Percentiles rank a stretch among this genome's conserved stretches.
These are phyloP conservation scores for Raddia distichophylla DNA, from an alignment of 176 grass and related monocot species.

Conservation along the genomic window DNA sequence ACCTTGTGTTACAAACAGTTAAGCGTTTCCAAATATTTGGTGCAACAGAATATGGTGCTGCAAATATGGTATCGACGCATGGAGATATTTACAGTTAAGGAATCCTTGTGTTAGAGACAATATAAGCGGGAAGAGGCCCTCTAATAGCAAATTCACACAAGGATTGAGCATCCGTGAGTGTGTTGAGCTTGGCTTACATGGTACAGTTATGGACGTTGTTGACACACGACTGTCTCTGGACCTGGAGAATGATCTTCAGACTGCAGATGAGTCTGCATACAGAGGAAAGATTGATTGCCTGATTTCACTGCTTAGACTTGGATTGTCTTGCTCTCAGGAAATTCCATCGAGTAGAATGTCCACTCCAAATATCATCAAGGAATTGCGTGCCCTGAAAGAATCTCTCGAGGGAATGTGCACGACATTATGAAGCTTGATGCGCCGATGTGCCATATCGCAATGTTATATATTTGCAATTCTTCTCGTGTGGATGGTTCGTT, in stretches of 20 bases:
- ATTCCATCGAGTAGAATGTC: not conserved
- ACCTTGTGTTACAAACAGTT: not conserved
- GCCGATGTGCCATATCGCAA: not conserved
- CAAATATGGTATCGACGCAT: slow-evolving; percentile 20
- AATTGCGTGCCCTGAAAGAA: not conserved
- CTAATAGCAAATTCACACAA: not conserved
- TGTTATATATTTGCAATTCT: not conserved
- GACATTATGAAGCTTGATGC: not conserved
- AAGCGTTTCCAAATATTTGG: not conserved
- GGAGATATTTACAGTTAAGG: slow-evolving; percentile 54
- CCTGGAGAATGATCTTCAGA: not conserved
- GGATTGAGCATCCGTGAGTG: slow-evolving; percentile 30
- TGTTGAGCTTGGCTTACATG: not conserved
- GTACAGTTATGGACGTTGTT: slow-evolving; percentile 2
- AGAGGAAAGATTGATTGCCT: not conserved
- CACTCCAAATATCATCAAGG: not conserved
- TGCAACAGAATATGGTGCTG: slow-evolving; percentile 46
- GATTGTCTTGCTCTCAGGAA: slow-evolving; percentile 11
- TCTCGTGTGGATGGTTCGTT: not conserved
- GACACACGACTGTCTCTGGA: not conserved
- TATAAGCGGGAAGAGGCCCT: slow-evolving; percentile 35
- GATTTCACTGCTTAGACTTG: not conserved
- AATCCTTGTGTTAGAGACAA: slow-evolving; percentile 51
- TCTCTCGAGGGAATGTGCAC: not conserved
- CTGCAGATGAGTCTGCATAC: not conserved